phyloP scores from a whole-genome alignment of 345 rosid species.

The Eucalyptus marginata region DNA sequence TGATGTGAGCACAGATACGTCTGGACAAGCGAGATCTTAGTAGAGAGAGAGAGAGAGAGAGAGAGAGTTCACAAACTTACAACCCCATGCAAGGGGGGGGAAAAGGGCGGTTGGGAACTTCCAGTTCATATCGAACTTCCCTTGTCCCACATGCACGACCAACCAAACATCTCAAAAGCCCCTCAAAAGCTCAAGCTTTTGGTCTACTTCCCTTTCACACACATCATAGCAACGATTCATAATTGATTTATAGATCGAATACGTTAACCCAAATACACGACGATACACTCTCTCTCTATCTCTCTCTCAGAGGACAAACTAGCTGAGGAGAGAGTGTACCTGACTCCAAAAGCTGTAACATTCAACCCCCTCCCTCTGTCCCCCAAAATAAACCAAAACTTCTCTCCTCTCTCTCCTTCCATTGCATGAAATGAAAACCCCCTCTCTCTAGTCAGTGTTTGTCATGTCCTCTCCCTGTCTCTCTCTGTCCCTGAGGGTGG shows the following conservation, averaged over 20 bases:
- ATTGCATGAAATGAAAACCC: constrained; percentile 11
- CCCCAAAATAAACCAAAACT: constrained; percentile 41
- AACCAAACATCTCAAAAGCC: not conserved
- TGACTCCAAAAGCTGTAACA: constrained; percentile 64
- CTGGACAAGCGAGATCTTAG: not conserved
- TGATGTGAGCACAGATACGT: not conserved
- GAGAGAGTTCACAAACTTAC: not conserved
- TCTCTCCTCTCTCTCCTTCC: constrained; percentile 16
- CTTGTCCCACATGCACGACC: constrained; percentile 7
- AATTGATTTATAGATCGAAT: not conserved
- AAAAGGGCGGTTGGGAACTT: constrained; percentile 28
- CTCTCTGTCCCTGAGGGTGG: not conserved
- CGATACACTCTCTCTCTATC: not conserved
- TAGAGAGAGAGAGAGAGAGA: not conserved
- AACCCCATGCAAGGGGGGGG: constrained; percentile 24
- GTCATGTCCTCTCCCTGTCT: constrained; percentile 25
- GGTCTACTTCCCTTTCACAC: not conserved
- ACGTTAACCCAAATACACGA: not conserved
- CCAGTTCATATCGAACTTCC: constrained; percentile 62
- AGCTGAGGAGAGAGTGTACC: constrained; percentile 39
- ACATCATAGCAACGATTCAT: not conserved
- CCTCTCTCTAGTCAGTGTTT: constrained; percentile 20
- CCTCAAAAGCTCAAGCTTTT: not conserved
- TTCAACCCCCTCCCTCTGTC: constrained; percentile 5
- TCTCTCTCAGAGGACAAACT: constrained; percentile 42